Base-by-base conservation (phyloP, 23 red algal species). In the Agarophyton chilense region DNA sequence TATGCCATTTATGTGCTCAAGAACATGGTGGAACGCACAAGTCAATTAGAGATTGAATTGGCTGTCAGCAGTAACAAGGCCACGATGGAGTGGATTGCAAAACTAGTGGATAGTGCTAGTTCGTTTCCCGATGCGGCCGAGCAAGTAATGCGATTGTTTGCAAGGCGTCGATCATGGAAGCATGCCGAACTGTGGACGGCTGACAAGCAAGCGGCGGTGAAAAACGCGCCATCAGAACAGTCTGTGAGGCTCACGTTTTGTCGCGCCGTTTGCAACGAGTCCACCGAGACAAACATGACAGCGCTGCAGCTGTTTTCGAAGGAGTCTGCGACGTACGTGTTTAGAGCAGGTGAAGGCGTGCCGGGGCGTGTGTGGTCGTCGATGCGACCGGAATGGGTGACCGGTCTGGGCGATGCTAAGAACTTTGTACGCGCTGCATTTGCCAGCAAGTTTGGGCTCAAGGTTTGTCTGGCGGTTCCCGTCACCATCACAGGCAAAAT, bases 371-470 rank as follows among this genome's bases (percentile, higher is more conserved):
- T 94, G 16, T 94, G 83, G 83, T 81, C 84, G 35, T 68, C 92
- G 10, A 81, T 88, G 84, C 83, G 92, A 44, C 92, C 92, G 24
- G 92, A 94, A 46, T 94, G 92, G 92, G 82, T 94, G 22, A 82
- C 72, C 21, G 71, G 70, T 24, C 77, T 94, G 39, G 33, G 40
- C 46, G 78, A 94, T 47, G 25, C 39, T 11, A 70, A 78, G 41
- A 94, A 85, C n/a, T 94, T 94, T 57, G 18, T 29, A 35, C 82
- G 92, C 36, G 70, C 83, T 22, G 21, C 62, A 10, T 32, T 83
- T 35, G 92, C 92, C 10, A 45, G 29, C 25, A 71, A 86, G 57
- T 65, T 46, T 60, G 92, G 92, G 26, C 56, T 94, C 24, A 80
- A 83, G 40, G 82, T 88, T 18, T 94, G 92, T 60, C 82, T 94